Conservation (phyloP, 306 rosid species). For the Trichosanthes cucumerina region DNA sequence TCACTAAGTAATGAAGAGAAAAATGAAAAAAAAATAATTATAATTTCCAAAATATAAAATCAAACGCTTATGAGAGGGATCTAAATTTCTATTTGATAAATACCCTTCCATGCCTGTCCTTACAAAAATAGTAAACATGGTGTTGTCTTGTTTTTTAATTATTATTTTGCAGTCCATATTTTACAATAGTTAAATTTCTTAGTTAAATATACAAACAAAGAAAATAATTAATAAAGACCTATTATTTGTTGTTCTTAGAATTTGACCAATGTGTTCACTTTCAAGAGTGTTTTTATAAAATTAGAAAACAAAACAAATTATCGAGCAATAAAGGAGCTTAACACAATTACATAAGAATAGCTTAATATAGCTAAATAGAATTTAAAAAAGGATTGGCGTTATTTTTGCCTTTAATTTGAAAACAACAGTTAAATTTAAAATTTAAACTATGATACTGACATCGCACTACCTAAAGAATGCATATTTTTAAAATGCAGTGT, state of each 20-base stretch:
- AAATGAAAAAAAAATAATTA: no score
- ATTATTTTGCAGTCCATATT: not conserved
- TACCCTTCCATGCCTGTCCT: not conserved
- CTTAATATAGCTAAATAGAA: no score
- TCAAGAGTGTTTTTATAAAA: not conserved
- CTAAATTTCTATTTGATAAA: not conserved
- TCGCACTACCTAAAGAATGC: not conserved
- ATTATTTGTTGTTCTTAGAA: not conserved
- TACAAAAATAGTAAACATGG: not conserved
- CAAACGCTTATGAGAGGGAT: no score
- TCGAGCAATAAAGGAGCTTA: no score
- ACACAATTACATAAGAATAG: no score
- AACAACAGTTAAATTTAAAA: not conserved
- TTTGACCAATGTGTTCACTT: not conserved
- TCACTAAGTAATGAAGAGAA: no score
- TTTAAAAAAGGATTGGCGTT: not conserved
- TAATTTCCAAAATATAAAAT: no score
- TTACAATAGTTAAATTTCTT: not conserved
- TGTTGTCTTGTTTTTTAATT: not conserved
- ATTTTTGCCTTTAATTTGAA: not conserved
- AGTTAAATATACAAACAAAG: no score
- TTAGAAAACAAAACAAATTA: no score
- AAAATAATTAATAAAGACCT: not conserved
- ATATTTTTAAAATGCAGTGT: not conserved
- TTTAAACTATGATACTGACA: not conserved